Conservation (phyloP, 805 yeast species). For the Zygotorulaspora sp. region DNA sequence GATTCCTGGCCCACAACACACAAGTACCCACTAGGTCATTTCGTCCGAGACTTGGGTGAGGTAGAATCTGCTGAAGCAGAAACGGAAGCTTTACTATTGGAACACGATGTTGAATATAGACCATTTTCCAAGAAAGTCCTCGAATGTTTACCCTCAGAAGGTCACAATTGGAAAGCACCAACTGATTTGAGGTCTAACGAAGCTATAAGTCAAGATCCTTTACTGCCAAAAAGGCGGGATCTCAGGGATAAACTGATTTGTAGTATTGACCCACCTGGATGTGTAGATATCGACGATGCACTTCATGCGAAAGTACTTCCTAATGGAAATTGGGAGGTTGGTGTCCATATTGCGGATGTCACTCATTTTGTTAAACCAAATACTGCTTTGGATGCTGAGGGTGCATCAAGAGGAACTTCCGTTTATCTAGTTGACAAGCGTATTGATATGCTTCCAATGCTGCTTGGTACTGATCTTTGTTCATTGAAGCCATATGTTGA, state of each 20-base stretch:
- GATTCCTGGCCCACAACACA: slow-evolving; percentile 89
- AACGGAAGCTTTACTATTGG: slow-evolving; percentile 87
- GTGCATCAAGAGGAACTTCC: slow-evolving; percentile 95
- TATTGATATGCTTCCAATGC: slow-evolving; percentile 96
- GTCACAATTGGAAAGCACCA: slow-evolving; percentile 90
- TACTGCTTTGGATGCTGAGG: slow-evolving; percentile 90
- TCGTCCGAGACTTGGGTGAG: slow-evolving; percentile 82
- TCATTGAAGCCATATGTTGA: slow-evolving; percentile 94
- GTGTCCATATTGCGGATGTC: slow-evolving; percentile 99
- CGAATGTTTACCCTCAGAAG: slow-evolving; percentile 89
- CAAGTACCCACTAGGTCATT: slow-evolving; percentile 90
- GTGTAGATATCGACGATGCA: slow-evolving; percentile 99
- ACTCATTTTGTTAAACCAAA: slow-evolving; percentile 93
- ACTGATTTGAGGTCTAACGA: slow-evolving; percentile 52
- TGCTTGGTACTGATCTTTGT: slow-evolving; percentile 92
- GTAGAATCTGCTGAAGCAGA: slow-evolving; percentile 92
- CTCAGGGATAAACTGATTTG: slow-evolving; percentile 86
- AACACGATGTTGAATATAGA: slow-evolving; percentile 93
- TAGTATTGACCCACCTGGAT: slow-evolving; percentile 95
- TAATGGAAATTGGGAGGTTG: slow-evolving; percentile 94
- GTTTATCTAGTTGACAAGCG: slow-evolving; percentile 96
- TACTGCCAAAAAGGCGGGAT: slow-evolving; percentile 63
- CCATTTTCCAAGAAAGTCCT: slow-evolving; percentile 91
- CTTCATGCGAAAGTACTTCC: slow-evolving; percentile 79
- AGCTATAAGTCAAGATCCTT: slow-evolving; percentile 45